phyloP scores from a whole-genome alignment of 2,329 filamentous ascomycete species.

The Botrytis medusae region DNA sequence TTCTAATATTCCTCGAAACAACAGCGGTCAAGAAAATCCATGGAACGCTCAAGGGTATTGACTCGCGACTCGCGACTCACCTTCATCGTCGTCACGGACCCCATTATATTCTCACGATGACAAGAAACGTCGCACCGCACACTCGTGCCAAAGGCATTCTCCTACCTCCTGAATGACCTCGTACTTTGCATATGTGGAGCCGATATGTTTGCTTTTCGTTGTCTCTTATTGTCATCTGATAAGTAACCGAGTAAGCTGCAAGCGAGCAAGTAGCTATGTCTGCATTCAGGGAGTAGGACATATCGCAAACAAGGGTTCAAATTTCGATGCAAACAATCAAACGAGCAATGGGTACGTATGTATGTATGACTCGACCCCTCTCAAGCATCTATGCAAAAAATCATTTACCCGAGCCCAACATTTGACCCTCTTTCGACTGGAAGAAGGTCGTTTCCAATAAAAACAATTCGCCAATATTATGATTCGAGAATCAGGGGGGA shows the following conservation, averaged over 20 bases:
- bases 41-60: background rate
- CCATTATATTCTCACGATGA: background rate
- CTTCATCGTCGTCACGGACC: background rate
- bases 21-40: background rate
- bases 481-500: conserved; percentile 6
- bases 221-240: background rate
- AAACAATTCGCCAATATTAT: conserved; percentile 4
- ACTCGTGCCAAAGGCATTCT: background rate
- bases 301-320: background rate
- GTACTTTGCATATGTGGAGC: conserved; percentile 9
- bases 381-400: background rate
- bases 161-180: background rate
- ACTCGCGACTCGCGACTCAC: background rate
- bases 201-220: conserved; percentile 3
- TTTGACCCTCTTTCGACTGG: background rate
- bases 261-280: background rate
- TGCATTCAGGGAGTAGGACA: background rate
- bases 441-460: background rate
- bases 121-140: background rate
- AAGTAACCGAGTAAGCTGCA: background rate
- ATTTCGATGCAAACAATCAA: background rate
- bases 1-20: background rate
- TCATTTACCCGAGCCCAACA: background rate
- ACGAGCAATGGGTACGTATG: conserved; percentile 9
- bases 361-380: conserved; percentile 1